Base-by-base conservation (phyloP, 176 grass and related monocot species). In the Triticum monococcum region DNA sequence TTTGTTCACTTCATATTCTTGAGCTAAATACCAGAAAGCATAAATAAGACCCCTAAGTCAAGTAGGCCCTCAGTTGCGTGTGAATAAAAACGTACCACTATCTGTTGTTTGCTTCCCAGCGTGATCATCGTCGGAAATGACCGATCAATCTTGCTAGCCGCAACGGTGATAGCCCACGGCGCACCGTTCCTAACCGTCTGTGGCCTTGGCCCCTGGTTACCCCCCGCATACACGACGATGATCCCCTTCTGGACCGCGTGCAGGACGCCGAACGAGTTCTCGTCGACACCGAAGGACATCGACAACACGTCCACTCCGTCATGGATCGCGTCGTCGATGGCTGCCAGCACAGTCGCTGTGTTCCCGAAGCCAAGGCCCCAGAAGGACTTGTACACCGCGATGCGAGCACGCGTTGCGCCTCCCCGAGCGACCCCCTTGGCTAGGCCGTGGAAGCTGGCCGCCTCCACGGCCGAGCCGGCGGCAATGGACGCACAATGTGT, bases 181-280 rank as follows among this genome's bases (percentile, higher is more conserved):
- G 72, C 86, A 0, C 80, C 83, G 36, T 88, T 88, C 24, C 5
- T 0, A 0, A 88, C 6, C 0, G 23, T 0, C 14, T 71, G 73
- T 9, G 64, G 52, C 8, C 3, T 2, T 23, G 87, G 80, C 3
- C 87, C 80, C 0, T 0, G 0, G 9, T 88, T 83, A 0, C 26
- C 64, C 0, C 46, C 87, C 0, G 37, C 80, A 13, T 88, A 83
- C 63, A 84, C 81, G 14, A 88, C 87, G 28, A 64, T 28, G 37
- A 84, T 72, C 10, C 81, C 87, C 37, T 84, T 88, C 80, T 83
- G 80, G 9, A 88, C 86, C 0, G 86, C 86, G 6, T 83, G 86
- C 20, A 88, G 63, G 5, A 74, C 80, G 2, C 73, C 86, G 22
- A 88, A 88, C 3, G 80, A 83, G 64, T 83, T 70, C 74, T 79